phyloP scores from a whole-genome alignment of 345 rosid species.

The Eucalyptus erythrocorys region DNA sequence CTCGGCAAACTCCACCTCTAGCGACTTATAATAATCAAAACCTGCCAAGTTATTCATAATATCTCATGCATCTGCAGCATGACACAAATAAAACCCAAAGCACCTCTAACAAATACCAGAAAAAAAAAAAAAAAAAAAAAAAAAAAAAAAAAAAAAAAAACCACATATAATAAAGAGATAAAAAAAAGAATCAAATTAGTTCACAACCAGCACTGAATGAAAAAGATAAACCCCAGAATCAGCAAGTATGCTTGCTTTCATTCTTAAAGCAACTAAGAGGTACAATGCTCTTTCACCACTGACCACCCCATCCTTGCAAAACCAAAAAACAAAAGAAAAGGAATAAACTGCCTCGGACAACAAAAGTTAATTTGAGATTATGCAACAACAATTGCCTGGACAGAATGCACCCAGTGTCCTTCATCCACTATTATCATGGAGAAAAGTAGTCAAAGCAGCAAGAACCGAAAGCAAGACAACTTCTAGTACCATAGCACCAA shows the following conservation, averaged over 20 bases:
- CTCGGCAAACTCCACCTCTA: background rate
- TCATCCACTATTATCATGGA: background rate
- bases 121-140: background rate
- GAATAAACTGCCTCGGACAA: background rate
- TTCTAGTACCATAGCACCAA: background rate
- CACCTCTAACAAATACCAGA: background rate
- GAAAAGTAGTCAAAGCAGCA: background rate
- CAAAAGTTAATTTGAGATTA: background rate
- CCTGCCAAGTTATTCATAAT: background rate
- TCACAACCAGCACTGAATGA: background rate
- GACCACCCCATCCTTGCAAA: background rate
- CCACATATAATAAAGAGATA: background rate
- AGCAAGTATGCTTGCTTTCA: background rate
- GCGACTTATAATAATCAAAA: background rate
- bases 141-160: background rate
- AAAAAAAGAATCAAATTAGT: background rate
- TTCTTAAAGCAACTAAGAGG: background rate
- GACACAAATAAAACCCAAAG: background rate
- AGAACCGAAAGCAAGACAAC: background rate
- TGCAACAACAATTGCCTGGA: background rate
- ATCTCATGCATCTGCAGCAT: background rate
- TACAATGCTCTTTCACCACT: background rate
- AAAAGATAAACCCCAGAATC: background rate
- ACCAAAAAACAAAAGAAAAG: background rate
- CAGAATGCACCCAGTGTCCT: background rate